phyloP scores from a whole-genome alignment of 1,139 yeast genomes.

The Hyphopichia wangnamkhiaoensis region DNA sequence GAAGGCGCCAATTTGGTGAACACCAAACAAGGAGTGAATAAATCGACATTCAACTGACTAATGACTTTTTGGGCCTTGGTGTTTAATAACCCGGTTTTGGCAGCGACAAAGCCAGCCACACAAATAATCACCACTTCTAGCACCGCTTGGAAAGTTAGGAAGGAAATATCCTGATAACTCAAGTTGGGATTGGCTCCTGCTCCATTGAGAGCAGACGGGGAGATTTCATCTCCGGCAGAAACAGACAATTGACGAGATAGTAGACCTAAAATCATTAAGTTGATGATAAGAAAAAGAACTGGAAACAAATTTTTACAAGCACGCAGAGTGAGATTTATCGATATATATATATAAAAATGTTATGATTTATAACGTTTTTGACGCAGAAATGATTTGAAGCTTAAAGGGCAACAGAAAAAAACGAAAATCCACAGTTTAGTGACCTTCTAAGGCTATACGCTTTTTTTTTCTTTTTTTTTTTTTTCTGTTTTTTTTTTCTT shows the following conservation, averaged over 20 bases:
- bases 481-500: too few relatives aligned
- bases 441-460: too few relatives aligned
- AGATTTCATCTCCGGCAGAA: background rate
- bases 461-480: too few relatives aligned
- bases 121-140: constrained; percentile 75
- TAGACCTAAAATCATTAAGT: background rate
- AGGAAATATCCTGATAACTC: constrained; percentile 58
- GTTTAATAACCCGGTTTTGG: constrained; percentile 58
- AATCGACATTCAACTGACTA: constrained; percentile 70
- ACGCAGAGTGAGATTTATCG: too few relatives aligned
- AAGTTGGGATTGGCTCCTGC: constrained; percentile 16
- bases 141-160: constrained; percentile 76
- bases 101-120: constrained; percentile 69
- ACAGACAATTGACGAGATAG: background rate
- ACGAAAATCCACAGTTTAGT: too few relatives aligned
- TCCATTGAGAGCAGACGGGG: background rate
- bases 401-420: too few relatives aligned
- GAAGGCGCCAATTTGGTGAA: constrained; percentile 79
- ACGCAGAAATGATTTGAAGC: too few relatives aligned
- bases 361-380: too few relatives aligned
- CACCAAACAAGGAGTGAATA: constrained; percentile 83
- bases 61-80: constrained; percentile 65
- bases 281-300: background rate
- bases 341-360: too few relatives aligned
- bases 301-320: too few relatives aligned